Percentiles rank a stretch among this genome's conserved stretches.
phyloP scores from a whole-genome alignment of 805 yeast species.

The Trichomonascus vanleenenianus region DNA sequence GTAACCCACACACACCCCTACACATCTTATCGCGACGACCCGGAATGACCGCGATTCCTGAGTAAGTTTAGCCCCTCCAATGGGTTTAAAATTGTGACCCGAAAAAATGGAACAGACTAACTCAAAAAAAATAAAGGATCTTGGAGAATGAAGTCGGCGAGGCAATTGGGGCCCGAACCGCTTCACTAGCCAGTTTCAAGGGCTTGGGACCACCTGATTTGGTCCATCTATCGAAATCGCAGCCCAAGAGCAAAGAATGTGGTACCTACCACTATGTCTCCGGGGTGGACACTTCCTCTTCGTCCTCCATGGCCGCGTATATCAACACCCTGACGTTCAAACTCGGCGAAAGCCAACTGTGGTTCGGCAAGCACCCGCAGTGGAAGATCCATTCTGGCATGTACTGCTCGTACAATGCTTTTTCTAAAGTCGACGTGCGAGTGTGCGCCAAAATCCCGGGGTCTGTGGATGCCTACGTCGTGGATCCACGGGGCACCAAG shows the following conservation, averaged over 20 bases:
- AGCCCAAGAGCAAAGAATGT: conserved; percentile 39
- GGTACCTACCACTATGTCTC: conserved; percentile 49
- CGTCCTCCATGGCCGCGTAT: conserved; percentile 50
- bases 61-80: not conserved
- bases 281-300: conserved; percentile 46
- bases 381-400: conserved; percentile 38
- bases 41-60: conserved; percentile 1
- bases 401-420: conserved; percentile 58
- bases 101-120: not conserved
- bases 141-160: conserved; percentile 45
- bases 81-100: not conserved
- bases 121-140: conserved; percentile 26
- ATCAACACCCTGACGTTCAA: conserved; percentile 39
- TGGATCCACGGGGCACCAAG: conserved; percentile 34
- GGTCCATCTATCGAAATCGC: conserved; percentile 40
- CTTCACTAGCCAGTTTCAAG: conserved; percentile 33
- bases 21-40: no score
- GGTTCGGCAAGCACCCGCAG: conserved; percentile 57
- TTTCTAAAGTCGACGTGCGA: conserved; percentile 66
- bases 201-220: conserved; percentile 75
- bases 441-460: conserved; percentile 54
- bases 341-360: conserved; percentile 50
- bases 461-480: conserved; percentile 31
- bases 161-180: conserved; percentile 44
- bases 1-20: no score